Evolutionary conservation across 78 protist species (phyloP), one percentile per base, ranked within the genome.

Genomic region (Speleostelium caveatum): DNA sequence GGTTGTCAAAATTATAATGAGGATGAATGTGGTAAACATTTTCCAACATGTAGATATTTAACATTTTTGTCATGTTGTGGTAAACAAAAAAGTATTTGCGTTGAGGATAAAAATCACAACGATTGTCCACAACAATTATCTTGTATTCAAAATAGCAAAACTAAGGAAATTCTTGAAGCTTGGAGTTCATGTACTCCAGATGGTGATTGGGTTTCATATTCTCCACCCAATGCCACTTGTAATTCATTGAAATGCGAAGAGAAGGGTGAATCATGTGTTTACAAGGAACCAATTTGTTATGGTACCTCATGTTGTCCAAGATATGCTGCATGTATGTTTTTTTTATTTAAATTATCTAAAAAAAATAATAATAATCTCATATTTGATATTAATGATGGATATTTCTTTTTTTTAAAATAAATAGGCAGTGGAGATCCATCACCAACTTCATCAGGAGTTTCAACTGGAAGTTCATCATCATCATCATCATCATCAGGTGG

Each of bases 271-370:
- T n/a, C n/a, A 8, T 78, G 74, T 58, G 72, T 45, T 14, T 77
- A 51, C 41, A 62, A 49, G n/a, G n/a, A 28, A 24, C 69, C 69
- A 28, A 28, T 62, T 63, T 77, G 87, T 26, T 56, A 63, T 33
- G 87, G 71, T 36, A 78, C 87, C 3, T 28, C 75, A 19, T 78
- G 87, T 78, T 78, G 87, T 66, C 87, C 87, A 53, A 68, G 59
- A 63, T 12, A 51, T 51, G 60, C 75, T 24, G 16, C 39, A 5
- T 78, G 87, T 78, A 14, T 24, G 55, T 49, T 12, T 4, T 1
- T 4, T 45, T 22, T 7, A n/a, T n/a, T n/a, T n/a, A n/a, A n/a
- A n/a, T n/a, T n/a, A n/a, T n/a, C n/a, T n/a, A n/a, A n/a, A n/a
- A n/a, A n/a, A n/a, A n/a, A n/a, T n/a, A n/a, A n/a, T n/a, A n/a